Base-by-base conservation (phyloP, 352 stramenopile genomes). In the Aphanomyces invadans region DNA sequence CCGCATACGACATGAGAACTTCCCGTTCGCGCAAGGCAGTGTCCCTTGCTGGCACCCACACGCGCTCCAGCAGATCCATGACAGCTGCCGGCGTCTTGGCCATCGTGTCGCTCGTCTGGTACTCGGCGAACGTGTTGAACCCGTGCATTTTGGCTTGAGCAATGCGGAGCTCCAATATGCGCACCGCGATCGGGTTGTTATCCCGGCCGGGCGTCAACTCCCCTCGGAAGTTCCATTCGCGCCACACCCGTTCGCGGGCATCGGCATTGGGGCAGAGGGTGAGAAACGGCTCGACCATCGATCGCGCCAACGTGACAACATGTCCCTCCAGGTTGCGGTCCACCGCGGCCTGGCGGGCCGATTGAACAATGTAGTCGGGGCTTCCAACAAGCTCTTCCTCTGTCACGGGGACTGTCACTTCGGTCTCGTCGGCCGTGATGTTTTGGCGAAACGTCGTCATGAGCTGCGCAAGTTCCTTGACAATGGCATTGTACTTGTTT, bases 391-490 rank as follows among this genome's bases (percentile, higher is more conserved):
- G 69, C 48, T 90, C 81, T n/a, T 76, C 64, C 10, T 54, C 15
- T 17, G 68, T 74, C 0, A 90, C 36, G n/a, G 82, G 64, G 25
- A 90, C 69, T 51, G 83, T 72, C 65, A 76, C 86, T 32, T 72
- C 66, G 60, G 77, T 73, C 70, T 90, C 81, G 51, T 90, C 81
- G 51, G 83, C 79, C 12, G 88, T 53, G 44, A 89, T 65, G 65
- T 89, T 88, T 73, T 89, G 81, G 52, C 68, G 72, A 60, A 88
- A 88, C 65, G 76, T 70, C 1, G 81, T 90, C 36, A 67, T 62
- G 19, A 88, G 69, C 10, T 68, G 69, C 4, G 79, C 79, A 11
- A 90, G 49, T 70, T 86, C 63, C 28, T 77, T 74, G 42, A 80
- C 53, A 42, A 88, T 75, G 51, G 81, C 74, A 17, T 72, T 75